Base-by-base conservation (phyloP, 225 moss, liverwort and hornwort species). In the Physcomitrellopsis africana region DNA sequence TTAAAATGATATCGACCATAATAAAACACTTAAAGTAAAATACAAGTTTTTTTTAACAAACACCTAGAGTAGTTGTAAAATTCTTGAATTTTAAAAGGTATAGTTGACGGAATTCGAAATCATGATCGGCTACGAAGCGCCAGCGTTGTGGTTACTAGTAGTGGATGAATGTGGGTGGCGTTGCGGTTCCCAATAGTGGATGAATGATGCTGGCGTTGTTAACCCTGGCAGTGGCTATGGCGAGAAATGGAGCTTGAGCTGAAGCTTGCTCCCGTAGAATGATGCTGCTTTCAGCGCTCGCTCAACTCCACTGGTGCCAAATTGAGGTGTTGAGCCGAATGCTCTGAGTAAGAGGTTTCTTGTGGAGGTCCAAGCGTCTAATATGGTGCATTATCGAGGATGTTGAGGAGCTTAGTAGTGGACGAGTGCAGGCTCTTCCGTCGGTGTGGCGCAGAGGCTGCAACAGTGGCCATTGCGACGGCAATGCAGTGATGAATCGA, bases 201-300 rank as follows among this genome's bases (percentile, higher is more conserved):
- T 61, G 20, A 67, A 16, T 27, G 52, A 5, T 0, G 9, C 17
- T 24, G 9, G 32, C 41, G 10, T 15, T 57, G 24, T 17, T 16
- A 75, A 80, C 51, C 69, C 69, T 80, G 10, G 48, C 17, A 18
- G 11, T 69, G 70, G 80, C 75, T 76, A 76, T 76, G 70, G 76
- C 45, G 45, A 24, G 24, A 24, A 24, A 24, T 24, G 74, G 22
- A 23, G 15, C 9, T 9, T 26, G 18, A 69, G 51, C 48, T 68
- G 42, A 5, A 27, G 16, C 51, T 26, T 13, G 11, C 32, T 24
- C 27, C 69, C 26, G 19, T 16, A 47, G 42, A 27, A 49, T 75
- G 1, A 15, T 32, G 4, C 12, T 17, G 19, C 37, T 49, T 0
- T 51, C 18, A 3, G 3, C 32, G 20, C 47, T 19, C 75, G 5